Percentiles rank a stretch among this genome's conserved stretches.
Conservation (phyloP, 2,329 filamentous ascomycete genomes). For the Botryotinia convoluta region DNA sequence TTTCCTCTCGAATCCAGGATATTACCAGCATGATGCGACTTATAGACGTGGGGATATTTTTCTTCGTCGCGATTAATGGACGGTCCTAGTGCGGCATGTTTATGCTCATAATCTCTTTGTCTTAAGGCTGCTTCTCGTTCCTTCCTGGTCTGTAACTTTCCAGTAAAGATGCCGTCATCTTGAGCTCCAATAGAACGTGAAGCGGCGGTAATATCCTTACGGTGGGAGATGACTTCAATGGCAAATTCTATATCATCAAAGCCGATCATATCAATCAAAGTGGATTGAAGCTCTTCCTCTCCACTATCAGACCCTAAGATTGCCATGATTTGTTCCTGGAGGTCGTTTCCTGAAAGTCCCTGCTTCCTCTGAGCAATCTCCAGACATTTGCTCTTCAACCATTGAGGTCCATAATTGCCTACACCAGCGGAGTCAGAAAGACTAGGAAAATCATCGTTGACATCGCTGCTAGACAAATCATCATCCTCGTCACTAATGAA, state of each 20-base stretch:
- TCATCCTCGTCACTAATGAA: constrained; percentile 75
- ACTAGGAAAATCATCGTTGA: constrained; percentile 47
- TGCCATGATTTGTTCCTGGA: constrained; percentile 74
- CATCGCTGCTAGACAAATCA: constrained; percentile 64
- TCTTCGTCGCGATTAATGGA: constrained; percentile 68
- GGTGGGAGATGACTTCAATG: constrained; percentile 80
- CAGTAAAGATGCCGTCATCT: constrained; percentile 45
- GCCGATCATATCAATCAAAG: constrained; percentile 83
- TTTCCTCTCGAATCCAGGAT: constrained; percentile 75
- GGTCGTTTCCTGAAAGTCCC: constrained; percentile 64
- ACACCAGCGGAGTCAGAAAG: constrained; percentile 30
- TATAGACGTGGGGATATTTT: constrained; percentile 93
- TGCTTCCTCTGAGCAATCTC: constrained; percentile 63
- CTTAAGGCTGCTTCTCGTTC: constrained; percentile 78
- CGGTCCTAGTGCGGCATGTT: constrained; percentile 67
- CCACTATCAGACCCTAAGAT: constrained; percentile 64
- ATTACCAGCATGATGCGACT: constrained; percentile 78
- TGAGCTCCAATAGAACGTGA: constrained; percentile 38
- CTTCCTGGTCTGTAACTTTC: constrained; percentile 66
- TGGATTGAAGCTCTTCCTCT: constrained; percentile 88
- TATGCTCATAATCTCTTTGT: constrained; percentile 77
- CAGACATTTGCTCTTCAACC: constrained; percentile 70
- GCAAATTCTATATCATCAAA: constrained; percentile 93
- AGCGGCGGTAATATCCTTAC: constrained; percentile 61
- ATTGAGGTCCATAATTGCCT: constrained; percentile 55